phyloP scores from a whole-genome alignment of 345 rosid genomes.

The Citrus unshiu region DNA sequence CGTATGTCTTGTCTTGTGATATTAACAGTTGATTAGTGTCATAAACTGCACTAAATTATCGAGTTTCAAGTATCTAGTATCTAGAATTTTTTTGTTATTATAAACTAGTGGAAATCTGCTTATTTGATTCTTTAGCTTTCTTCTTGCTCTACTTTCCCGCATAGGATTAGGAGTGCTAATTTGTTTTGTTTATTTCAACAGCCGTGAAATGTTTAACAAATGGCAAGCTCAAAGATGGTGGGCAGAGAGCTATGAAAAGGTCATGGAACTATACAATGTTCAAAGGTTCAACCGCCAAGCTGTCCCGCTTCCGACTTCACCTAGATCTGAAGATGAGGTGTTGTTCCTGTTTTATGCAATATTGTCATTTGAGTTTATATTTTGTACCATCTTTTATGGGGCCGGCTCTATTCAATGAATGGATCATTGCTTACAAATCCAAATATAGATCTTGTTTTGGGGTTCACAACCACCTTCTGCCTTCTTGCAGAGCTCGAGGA shows the following conservation, averaged over 20 bases:
- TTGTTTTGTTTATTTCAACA: slow-evolving; percentile 28
- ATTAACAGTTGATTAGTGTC: not conserved
- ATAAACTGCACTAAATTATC: not conserved
- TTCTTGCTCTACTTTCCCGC: not conserved
- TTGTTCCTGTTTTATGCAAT: not conserved
- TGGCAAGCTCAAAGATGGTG: slow-evolving; percentile 99
- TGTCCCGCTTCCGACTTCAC: slow-evolving; percentile 68
- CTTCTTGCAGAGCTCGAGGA: slow-evolving; percentile 46
- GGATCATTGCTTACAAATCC: not conserved
- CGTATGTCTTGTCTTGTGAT: not conserved
- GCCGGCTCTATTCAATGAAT: not conserved
- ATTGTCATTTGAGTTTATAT: not conserved
- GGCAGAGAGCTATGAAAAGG: slow-evolving; percentile 86
- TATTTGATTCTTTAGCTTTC: slow-evolving; percentile 10
- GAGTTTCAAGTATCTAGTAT: not conserved
- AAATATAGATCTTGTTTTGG: not conserved
- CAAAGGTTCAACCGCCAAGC: slow-evolving; percentile 65
- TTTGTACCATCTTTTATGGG: not conserved
- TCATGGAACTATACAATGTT: slow-evolving; percentile 94
- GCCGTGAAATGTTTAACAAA: slow-evolving; percentile 94
- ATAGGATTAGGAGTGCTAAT: not conserved
- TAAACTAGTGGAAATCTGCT: not conserved
- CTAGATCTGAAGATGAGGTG: slow-evolving; percentile 77
- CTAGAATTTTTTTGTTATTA: not conserved
- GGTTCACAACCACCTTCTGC: not conserved